phyloP scores from a whole-genome alignment of 1,284 basidiomycete species.

The Peniophora sp. region DNA sequence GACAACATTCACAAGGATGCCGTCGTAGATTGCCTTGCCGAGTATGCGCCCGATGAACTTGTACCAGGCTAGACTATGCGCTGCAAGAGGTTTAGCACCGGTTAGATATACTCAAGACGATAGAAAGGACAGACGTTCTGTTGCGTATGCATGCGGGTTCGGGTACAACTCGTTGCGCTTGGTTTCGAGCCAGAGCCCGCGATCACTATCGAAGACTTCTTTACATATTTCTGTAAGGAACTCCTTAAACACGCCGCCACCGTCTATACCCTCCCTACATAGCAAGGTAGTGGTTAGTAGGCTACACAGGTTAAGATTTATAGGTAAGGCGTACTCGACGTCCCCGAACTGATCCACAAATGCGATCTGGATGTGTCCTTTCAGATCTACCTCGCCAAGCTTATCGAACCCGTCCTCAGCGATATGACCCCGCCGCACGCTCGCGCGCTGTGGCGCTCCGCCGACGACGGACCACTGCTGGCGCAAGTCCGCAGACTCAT shows the following conservation, averaged over 20 bases:
- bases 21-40: slow-evolving; percentile 95
- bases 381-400: slow-evolving; percentile 72
- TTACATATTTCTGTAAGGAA: slow-evolving; percentile 89
- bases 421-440: slow-evolving; percentile 68
- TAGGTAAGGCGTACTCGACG: slow-evolving; percentile 53
- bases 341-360: slow-evolving; percentile 90
- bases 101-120: slow-evolving; percentile 3
- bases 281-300: slow-evolving; percentile 7
- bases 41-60: slow-evolving; percentile 89
- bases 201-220: slow-evolving; percentile 92
- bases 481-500: no score
- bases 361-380: slow-evolving; percentile 75
- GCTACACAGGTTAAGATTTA: slow-evolving; percentile 4
- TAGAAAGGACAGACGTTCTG: slow-evolving; percentile 51
- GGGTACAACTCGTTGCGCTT: slow-evolving; percentile 92
- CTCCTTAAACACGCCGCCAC: slow-evolving; percentile 97
- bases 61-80: slow-evolving; percentile 87
- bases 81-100: slow-evolving; percentile 26
- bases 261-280: slow-evolving; percentile 81
- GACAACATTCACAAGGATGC: slow-evolving; percentile 92
- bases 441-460: slow-evolving; percentile 32
- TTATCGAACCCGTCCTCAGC: slow-evolving; percentile 86
- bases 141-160: slow-evolving; percentile 85
- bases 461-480: no score
- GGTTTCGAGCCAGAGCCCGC: slow-evolving; percentile 90